Conservation (phyloP, 176 grass and related monocot species). For the Calamus simplicifolius region DNA sequence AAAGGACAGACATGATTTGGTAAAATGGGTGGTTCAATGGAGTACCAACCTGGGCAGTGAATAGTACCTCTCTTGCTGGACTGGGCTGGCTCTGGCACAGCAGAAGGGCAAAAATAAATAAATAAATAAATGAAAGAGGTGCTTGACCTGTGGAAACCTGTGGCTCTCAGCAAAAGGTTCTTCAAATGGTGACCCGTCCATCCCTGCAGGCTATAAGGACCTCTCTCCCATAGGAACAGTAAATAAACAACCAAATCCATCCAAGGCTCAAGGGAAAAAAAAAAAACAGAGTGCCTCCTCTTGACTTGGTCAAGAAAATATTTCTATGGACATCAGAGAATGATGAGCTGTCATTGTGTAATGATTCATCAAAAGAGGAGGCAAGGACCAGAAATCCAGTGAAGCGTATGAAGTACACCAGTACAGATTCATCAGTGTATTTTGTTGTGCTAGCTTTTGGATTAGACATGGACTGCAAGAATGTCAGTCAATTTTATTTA, state of each 20-base stretch:
- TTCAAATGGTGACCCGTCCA: background rate
- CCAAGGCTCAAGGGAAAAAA: no score
- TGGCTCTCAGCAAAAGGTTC: constrained; percentile 1
- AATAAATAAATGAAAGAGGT: background rate
- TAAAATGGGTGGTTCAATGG: constrained; percentile 14
- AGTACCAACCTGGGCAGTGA: constrained; percentile 18
- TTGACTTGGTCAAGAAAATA: constrained; percentile 7
- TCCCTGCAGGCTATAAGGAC: no score
- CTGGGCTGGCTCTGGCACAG: background rate
- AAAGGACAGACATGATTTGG: constrained; percentile 24
- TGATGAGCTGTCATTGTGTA: constrained; percentile 5
- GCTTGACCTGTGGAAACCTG: constrained; percentile 17
- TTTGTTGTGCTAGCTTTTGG: background rate
- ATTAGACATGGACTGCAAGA: no score
- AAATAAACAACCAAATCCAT: no score
- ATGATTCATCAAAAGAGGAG: background rate
- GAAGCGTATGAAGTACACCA: background rate
- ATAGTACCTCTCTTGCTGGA: constrained; percentile 15
- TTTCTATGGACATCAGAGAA: background rate
- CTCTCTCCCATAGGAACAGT: no score
- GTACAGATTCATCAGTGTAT: background rate
- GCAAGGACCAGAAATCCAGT: background rate
- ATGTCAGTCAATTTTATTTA: no score
- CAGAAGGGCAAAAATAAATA: constrained; percentile 12
- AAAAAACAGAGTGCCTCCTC: background rate